A percentile compares a stretch with the other conserved stretches of the same genome.
Conservation (phyloP, 2,329 filamentous ascomycete species). For the Torrubiellomyces zombiae region DNA sequence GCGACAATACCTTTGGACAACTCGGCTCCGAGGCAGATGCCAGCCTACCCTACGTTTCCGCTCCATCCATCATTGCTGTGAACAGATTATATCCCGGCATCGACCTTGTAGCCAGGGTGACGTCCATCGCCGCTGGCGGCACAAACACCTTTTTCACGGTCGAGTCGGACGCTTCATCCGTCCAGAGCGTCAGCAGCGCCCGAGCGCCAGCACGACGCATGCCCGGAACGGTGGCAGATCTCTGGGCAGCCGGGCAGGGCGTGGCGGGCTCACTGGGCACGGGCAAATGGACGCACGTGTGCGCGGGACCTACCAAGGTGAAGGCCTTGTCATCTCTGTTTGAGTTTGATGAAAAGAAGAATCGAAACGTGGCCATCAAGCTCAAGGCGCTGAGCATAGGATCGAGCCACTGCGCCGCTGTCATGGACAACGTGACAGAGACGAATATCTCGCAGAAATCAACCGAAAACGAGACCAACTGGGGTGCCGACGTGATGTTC, state of each 20-base stretch:
- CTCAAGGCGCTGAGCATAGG: constrained; percentile 59
- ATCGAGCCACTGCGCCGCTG: constrained; percentile 61
- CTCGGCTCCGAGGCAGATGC: constrained; percentile 61
- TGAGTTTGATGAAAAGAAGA: constrained; percentile 67
- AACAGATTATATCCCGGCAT: constrained; percentile 56
- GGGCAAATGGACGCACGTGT: constrained; percentile 78
- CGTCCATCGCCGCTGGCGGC: constrained; percentile 69
- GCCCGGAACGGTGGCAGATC: constrained; percentile 33
- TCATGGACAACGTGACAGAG: constrained; percentile 67
- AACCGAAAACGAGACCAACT: constrained; percentile 60
- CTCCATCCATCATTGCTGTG: constrained; percentile 54
- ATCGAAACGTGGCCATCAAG: constrained; percentile 59
- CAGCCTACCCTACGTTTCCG: constrained; percentile 45
- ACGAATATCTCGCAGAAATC: constrained; percentile 34
- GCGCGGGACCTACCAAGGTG: constrained; percentile 60
- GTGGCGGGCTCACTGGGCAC: constrained; percentile 72
- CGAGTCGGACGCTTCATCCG: constrained; percentile 45
- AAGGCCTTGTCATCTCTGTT: constrained; percentile 68
- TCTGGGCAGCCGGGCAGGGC: constrained; percentile 76
- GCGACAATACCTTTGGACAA: constrained; percentile 84
- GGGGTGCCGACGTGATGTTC: constrained; percentile 76
- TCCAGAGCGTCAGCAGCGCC: constrained; percentile 5
- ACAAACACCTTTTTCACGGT: constrained; percentile 76
- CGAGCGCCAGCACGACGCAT: constrained; percentile 16
- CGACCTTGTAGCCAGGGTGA: constrained; percentile 48